These are phyloP conservation scores for Hymenoscyphus occultus DNA, from an alignment of 2,329 filamentous ascomycete genomes.

Conservation along the genomic window DNA sequence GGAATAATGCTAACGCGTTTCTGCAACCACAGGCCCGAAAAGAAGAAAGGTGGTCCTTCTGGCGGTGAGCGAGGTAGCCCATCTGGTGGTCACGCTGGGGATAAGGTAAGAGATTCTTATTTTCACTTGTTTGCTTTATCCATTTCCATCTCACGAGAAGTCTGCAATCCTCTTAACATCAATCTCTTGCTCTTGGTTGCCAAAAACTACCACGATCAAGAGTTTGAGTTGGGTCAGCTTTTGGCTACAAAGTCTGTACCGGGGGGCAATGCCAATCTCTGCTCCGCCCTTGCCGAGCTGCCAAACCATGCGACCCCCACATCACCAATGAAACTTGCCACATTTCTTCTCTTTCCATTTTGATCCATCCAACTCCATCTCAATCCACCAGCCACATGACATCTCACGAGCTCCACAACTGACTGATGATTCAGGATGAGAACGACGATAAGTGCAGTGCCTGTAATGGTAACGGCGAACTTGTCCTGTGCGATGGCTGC, in stretches of 20 bases:
- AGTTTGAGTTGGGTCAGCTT: slow-evolving; percentile 21
- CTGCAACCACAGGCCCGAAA: slow-evolving; percentile 58
- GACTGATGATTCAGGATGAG: slow-evolving; percentile 51
- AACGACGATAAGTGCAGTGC: slow-evolving; percentile 90
- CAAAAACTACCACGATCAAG: slow-evolving; percentile 1
- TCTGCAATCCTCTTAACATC: background rate
- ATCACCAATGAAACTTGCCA: slow-evolving; percentile 26
- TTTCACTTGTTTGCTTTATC: background rate
- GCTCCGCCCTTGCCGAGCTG: slow-evolving; percentile 34
- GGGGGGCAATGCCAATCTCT: slow-evolving; percentile 27
- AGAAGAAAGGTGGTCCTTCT: slow-evolving; percentile 63
- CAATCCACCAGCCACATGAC: slow-evolving; percentile 9
- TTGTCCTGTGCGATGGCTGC: slow-evolving; percentile 94
- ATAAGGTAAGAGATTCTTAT: slow-evolving; percentile 48
- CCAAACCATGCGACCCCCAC: slow-evolving; percentile 30
- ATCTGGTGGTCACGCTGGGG: slow-evolving; percentile 40
- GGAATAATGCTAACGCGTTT: slow-evolving; percentile 26
- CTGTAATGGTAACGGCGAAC: slow-evolving; percentile 77
- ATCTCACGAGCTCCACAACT: slow-evolving; percentile 18
- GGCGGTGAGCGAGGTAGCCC: slow-evolving; percentile 64
- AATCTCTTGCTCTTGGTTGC: background rate
- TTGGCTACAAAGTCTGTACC: slow-evolving; percentile 4
- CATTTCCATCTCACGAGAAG: background rate
- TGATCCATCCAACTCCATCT: slow-evolving; percentile 16
- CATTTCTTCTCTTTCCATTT: slow-evolving; percentile 21